Evolutionary conservation across 2,329 filamentous ascomycete genomes (phyloP), one percentile per base, ranked within the genome.

Genomic region (Aspergillus glaucus): DNA sequence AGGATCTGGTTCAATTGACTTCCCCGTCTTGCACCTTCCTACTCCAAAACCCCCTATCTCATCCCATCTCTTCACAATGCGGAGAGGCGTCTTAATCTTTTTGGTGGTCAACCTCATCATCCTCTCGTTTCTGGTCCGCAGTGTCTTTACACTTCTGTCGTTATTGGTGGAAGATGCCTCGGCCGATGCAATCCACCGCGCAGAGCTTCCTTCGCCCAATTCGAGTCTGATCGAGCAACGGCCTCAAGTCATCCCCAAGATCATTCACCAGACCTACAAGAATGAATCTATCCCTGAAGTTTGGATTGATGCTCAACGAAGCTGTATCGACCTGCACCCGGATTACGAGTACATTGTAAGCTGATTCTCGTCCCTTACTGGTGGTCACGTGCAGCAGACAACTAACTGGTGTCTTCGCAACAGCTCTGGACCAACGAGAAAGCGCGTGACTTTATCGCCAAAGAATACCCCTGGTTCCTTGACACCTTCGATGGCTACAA

Each of bases 401-500:
- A 47, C 59, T 65, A 58, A 65, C 58, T 4, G n/a, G 12, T 12
- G 8, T 8, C 12, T 30, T 12, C 26, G 26, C 15, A 49, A 53
- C 58, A 88, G 84, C 77, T 91, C 17, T 93, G 87, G 87, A 89
- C 86, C 6, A 83, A 89, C 59, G 79, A 79, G 40, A 78, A 79
- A 56, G 80, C 85, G 21, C 78, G 83, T 57, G 78, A 84, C 2
- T 90, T 92, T 60, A 88, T 92, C 56, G 78, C 78, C 32, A 73
- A 75, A 28, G 80, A 91, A 65, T 92, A 89, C 60, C 81, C 86
- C 1, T 90, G 86, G 84, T 91, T 89, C 65, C 72, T 88, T 14
- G 75, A 81, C 46, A 88, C 84, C 0, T 93, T 87, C 62, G 82
- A 88, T 61, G 77, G 77, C 60, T 92, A 91, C 69, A 77, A 75